Evolutionary conservation across 1,284 basidiomycete species (phyloP).

Genomic region (Pterulicium gracile): DNA sequence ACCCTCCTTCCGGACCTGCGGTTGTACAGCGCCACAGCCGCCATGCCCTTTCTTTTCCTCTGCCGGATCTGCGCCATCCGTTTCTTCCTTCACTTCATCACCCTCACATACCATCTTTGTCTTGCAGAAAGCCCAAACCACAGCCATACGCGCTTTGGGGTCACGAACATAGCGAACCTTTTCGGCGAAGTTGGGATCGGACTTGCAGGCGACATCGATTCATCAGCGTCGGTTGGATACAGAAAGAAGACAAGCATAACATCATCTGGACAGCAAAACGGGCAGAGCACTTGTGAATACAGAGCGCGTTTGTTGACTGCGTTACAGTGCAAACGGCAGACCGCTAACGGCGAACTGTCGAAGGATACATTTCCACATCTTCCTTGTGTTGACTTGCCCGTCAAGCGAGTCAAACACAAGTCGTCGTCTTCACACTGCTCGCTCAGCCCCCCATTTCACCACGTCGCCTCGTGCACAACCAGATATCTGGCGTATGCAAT

Average conservation of each 20-base stretch:
- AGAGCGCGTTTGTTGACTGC: background rate
- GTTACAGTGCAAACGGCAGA: background rate
- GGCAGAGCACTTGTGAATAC: conserved; percentile 29
- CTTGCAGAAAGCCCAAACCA: conserved; percentile 81
- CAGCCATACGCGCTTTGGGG: conserved; percentile 80
- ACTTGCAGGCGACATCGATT: conserved; percentile 38
- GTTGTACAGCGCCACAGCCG: conserved; percentile 92
- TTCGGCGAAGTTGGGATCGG: conserved; percentile 73
- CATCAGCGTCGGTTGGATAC: conserved; percentile 13
- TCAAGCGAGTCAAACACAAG: conserved; percentile 20
- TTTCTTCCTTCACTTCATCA: conserved; percentile 81
- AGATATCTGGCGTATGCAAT: conserved; percentile 51
- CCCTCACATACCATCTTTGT: conserved; percentile 80
- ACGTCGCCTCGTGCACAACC: conserved; percentile 74
- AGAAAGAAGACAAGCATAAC: conserved; percentile 16
- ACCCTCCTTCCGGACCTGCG: conserved; percentile 88
- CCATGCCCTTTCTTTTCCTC: conserved; percentile 83
- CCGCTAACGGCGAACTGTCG: conserved; percentile 13
- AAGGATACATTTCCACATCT: conserved; percentile 52
- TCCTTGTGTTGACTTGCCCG: conserved; percentile 29
- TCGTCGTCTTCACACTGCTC: conserved; percentile 70
- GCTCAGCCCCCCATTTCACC: conserved; percentile 94
- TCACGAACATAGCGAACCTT: conserved; percentile 81
- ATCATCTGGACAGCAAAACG: conserved; percentile 31
- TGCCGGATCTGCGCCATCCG: conserved; percentile 61